Evolutionary conservation across 2,329 filamentous ascomycete species (phyloP).

Genomic region (Colletotrichum echinochloae): DNA sequence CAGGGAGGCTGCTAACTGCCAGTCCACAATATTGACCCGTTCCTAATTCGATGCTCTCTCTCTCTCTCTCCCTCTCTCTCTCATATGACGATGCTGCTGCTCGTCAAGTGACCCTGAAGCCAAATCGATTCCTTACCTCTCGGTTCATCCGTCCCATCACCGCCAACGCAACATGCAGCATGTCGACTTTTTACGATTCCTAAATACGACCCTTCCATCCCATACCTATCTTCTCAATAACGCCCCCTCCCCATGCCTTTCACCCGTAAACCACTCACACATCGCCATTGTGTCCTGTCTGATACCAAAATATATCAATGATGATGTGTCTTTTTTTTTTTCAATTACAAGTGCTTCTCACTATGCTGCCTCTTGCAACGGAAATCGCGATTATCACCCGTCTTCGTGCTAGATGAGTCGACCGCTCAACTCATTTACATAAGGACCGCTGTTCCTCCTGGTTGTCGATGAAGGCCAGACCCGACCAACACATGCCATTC

Average conservation of each 20-base stretch:
- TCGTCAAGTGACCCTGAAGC: neutral
- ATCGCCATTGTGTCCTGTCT: neutral
- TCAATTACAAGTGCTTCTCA: neutral
- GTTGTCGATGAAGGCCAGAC: neutral
- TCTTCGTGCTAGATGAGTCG: neutral
- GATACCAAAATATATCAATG: neutral
- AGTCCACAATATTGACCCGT: neutral
- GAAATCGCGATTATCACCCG: neutral
- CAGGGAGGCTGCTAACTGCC: neutral
- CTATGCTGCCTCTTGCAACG: neutral
- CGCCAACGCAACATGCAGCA: neutral
- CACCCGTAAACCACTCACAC: neutral
- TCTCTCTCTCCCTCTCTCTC: too few relatives aligned
- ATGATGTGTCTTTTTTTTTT: constrained; percentile 15
- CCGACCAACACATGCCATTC: neutral
- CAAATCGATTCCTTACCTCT: neutral
- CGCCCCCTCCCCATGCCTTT: too few relatives aligned
- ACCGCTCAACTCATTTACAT: neutral
- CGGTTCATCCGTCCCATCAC: neutral
- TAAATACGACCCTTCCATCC: neutral
- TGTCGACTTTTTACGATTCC: neutral
- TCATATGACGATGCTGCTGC: neutral
- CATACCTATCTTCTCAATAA: neutral
- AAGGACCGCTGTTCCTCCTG: neutral
- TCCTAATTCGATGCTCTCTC: constrained; percentile 7